Base-by-base conservation (phyloP, 177 flowering plant species). In the Tripterygium wilfordii region DNA sequence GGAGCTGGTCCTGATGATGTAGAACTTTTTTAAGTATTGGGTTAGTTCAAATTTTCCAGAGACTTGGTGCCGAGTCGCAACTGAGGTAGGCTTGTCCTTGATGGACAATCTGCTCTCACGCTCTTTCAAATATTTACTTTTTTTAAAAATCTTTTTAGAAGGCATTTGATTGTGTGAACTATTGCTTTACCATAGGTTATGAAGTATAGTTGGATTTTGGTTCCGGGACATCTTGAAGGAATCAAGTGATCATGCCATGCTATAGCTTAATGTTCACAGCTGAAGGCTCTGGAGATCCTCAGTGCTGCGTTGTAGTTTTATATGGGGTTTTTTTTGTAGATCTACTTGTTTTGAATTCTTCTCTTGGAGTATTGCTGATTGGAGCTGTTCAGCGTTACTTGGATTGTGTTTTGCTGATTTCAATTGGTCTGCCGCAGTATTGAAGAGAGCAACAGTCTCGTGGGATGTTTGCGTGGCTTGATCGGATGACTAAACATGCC, bases 331-430 rank as follows among this genome's bases (percentile, higher is more conserved):
- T 56, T n/a, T n/a, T 47, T 49, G 25, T 75, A 53, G 57, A 48
- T 64, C 68, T 66, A 42, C 71, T 54, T 74, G 57, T 64, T 72
- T 77, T 70, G 74, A 62, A 80, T 47, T 49, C 58, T 62, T 57
- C 64, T 62, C 55, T 57, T 61, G 75, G 67, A 65, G 67, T 65
- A 49, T 8, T 71, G 85, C 74, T 79, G 79, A 74, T 48, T 79
- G 83, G 83, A 79, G 89, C 83, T 67, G 69, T 77, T 60, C 81
- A 61, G 67, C 66, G 59, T 58, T 68, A 19, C 45, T 68, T 72
- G 79, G 87, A 67, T 78, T 72, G 17, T 78, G 51, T 74, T 65
- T 69, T 83, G 83, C 85, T 78, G 91, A 70, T 75, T 74, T 77
- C 72, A 48, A 64, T 71, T 74, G 74, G 55, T 67, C 74, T 76